phyloP scores from a whole-genome alignment of 2,329 filamentous ascomycete genomes.

The Pseudogymnoascus sp. region DNA sequence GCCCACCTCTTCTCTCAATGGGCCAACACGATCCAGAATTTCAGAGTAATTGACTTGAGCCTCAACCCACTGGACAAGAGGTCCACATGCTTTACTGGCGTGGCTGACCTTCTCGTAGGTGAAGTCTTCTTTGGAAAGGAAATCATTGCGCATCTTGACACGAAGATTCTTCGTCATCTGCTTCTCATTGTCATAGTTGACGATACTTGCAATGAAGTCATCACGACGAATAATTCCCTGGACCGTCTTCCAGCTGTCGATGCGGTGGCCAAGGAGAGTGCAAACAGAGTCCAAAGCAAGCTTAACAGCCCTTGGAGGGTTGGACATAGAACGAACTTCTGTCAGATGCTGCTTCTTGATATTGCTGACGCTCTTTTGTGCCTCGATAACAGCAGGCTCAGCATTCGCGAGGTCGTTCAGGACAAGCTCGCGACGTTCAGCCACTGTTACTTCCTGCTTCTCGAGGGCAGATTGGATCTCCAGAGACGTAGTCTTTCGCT shows the following conservation, averaged over 20 bases:
- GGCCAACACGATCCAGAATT: conserved; percentile 88
- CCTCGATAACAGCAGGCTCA: conserved; percentile 86
- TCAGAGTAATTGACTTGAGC: conserved; percentile 98
- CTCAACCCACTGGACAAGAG: conserved; percentile 91
- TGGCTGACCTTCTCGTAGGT: conserved; percentile 94
- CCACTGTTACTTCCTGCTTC: conserved; percentile 82
- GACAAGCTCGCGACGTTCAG: conserved; percentile 74
- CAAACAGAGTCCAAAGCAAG: conserved; percentile 95
- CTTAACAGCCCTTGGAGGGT: conserved; percentile 82
- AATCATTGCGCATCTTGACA: conserved; percentile 86
- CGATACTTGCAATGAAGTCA: conserved; percentile 96
- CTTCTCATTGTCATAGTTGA: conserved; percentile 91
- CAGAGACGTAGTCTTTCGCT: conserved; percentile 77
- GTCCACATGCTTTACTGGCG: conserved; percentile 93
- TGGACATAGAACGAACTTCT: conserved; percentile 94
- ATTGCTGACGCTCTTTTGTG: conserved; percentile 93
- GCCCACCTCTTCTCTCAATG: conserved; percentile 80
- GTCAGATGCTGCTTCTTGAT: conserved; percentile 97
- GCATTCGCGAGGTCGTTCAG: conserved; percentile 80
- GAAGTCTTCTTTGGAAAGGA: conserved; percentile 87
- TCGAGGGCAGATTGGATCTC: conserved; percentile 84
- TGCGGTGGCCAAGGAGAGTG: conserved; percentile 83
- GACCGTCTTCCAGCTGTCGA: conserved; percentile 84
- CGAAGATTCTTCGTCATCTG: conserved; percentile 83
- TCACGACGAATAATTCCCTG: conserved; percentile 82